Evolutionary conservation across 805 yeast genomes (phyloP), one percentile per base, ranked within the genome.

Genomic region (Zygosaccharomyces siamensis): DNA sequence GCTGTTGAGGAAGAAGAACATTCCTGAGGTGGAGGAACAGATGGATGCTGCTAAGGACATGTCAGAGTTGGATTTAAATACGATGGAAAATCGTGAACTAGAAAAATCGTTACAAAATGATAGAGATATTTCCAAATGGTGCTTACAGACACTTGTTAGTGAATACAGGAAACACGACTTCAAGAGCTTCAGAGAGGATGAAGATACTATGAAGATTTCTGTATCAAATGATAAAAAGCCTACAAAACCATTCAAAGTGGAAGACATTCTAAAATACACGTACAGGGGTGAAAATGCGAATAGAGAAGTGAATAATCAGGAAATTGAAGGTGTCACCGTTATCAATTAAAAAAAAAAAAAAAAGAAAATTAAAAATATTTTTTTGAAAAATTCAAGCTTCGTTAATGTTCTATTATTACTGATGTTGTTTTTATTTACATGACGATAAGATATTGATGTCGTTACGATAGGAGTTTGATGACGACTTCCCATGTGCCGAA

Each of bases 401-500:
- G 16, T 16, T 14, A 33, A 16, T 33, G 20, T 16, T 33, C 20
- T 14, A 14, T 33, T 33, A 16, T n/a, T 16, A 18, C 21, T 33
- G 21, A 7, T 33, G 11, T 18, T 14, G 23, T 10, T 33, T 14
- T 27, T 45, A 46, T 46, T 41, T 46, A 46, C 49, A 46, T 26
- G 44, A 46, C 20, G 45, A 28, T 24, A n/a, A 43, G 24, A 24
- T 33, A 14, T 27, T 24, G 16, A 26, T 32, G 31, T 16, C 33
- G 21, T 50, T 57, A 69, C 12, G 83, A 77, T 24, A 83, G 67
- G n/a, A 79, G 56, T 49, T 76, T 77, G 42, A 84, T 81, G 47
- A 86, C 81, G 30, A 93, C 66, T 64, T 93, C 99, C 98, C 98
- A 93, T 3, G 98, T 90, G 40, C 99, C 99, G 73, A 93, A 93